These are phyloP conservation scores for Exsudoporus floridanus DNA, from an alignment of 1,284 basidiomycete genomes.

Conservation along the genomic window DNA sequence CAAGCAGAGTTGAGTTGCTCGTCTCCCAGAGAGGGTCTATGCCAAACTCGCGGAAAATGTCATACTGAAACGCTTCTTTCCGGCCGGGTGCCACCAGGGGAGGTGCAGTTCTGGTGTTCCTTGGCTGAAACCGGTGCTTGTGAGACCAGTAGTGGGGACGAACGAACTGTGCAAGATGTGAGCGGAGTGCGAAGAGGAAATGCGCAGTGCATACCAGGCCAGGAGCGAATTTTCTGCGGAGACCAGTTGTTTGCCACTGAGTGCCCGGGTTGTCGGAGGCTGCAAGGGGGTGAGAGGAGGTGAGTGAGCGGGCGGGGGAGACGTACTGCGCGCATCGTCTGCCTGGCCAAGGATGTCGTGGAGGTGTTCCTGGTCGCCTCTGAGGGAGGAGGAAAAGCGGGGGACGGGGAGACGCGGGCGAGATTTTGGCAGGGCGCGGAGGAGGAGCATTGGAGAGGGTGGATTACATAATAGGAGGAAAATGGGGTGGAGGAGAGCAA, in stretches of 20 bases:
- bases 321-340: constrained; percentile 20
- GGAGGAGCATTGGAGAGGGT: constrained; percentile 5
- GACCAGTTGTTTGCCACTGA: constrained; percentile 25
- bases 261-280: background rate
- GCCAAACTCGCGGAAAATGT: constrained; percentile 66
- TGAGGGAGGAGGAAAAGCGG: constrained; percentile 22
- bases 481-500: background rate
- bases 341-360: constrained; percentile 26
- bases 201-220: constrained; percentile 17
- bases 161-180: constrained; percentile 39
- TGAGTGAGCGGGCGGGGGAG: rapidly evolving
- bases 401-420: background rate
- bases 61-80: constrained; percentile 50
- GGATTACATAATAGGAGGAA: constrained; percentile 7
- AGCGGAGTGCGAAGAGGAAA: background rate
- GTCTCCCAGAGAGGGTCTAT: constrained; percentile 70
- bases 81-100: constrained; percentile 52
- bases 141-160: constrained; percentile 47
- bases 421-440: constrained; percentile 8
- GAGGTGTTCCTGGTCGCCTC: constrained; percentile 23
- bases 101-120: constrained; percentile 17
- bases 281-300: constrained; percentile 1
- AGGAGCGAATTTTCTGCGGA: constrained; percentile 28
- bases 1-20: constrained; percentile 67
- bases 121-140: constrained; percentile 38